These are phyloP conservation scores for Paulownia fortunei DNA, from an alignment of 257 asterid species.

Conservation along the genomic window DNA sequence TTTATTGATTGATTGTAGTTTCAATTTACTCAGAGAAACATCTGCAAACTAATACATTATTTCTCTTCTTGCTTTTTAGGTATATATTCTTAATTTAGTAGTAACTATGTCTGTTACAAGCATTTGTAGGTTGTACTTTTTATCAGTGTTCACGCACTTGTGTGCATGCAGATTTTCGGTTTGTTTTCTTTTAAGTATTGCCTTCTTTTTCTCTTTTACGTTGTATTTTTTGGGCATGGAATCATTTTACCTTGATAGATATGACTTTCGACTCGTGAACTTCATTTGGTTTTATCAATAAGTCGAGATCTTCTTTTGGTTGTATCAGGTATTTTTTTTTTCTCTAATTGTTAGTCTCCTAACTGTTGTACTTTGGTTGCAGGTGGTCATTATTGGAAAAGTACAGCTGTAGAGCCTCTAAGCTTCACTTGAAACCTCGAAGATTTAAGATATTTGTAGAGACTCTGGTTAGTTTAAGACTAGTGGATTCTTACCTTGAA, in stretches of 20 bases:
- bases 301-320: not conserved
- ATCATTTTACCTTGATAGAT: not conserved
- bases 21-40: too few species aligned
- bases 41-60: too few species aligned
- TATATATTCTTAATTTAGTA: too few species aligned
- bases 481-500: constrained; percentile 7
- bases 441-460: constrained; percentile 93
- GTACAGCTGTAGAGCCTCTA: constrained; percentile 98
- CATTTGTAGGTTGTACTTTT: not conserved
- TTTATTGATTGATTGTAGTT: too few species aligned
- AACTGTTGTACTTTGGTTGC: constrained; percentile 36
- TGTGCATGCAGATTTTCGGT: not conserved
- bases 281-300: not conserved
- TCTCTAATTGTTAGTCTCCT: constrained; percentile 17
- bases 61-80: too few species aligned
- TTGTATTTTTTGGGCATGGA: constrained; percentile 1
- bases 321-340: not conserved
- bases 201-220: not conserved
- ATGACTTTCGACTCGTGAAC: not conserved
- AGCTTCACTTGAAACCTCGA: constrained; percentile 98
- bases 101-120: not conserved
- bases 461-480: constrained; percentile 75
- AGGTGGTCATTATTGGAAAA: constrained; percentile 99
- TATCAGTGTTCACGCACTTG: not conserved
- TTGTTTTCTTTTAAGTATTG: not conserved